Evolutionary conservation across 495 filamentous ascomycete genomes (phyloP).

Genomic region (Penicillium robsamsonii): DNA sequence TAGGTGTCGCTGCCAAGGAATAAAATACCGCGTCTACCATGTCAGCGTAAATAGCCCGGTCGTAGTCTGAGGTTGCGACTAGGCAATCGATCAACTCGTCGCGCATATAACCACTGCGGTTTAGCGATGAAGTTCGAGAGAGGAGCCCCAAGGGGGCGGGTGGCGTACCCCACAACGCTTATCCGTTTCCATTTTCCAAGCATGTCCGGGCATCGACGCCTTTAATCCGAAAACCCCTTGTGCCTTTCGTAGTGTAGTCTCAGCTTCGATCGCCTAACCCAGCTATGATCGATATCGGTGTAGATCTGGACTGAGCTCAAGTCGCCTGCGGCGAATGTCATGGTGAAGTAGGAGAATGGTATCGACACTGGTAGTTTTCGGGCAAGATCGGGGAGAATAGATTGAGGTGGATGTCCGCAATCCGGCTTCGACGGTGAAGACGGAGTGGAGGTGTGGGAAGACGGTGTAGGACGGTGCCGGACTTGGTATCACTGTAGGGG

Average conservation of each 20-base stretch:
- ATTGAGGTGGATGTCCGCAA: constrained; percentile 36
- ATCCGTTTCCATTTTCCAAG: constrained; percentile 29
- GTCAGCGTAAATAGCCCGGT: no score
- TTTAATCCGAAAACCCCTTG: constrained; percentile 30
- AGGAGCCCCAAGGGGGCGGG: constrained; percentile 23
- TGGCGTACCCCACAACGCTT: constrained; percentile 46
- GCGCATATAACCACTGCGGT: no score
- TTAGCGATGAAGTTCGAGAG: constrained; percentile 30
- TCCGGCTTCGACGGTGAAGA: constrained; percentile 38
- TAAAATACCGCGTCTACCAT: no score
- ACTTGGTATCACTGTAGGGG: constrained; percentile 19
- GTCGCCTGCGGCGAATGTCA: constrained; percentile 46
- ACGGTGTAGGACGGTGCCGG: constrained; percentile 17
- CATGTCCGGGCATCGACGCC: constrained; percentile 26
- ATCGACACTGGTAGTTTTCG: constrained; percentile 72
- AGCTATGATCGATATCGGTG: constrained; percentile 43
- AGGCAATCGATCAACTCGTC: no score
- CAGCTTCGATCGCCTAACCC: constrained; percentile 33
- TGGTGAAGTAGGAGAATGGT: constrained; percentile 73
- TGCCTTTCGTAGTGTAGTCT: constrained; percentile 25
- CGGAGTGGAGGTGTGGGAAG: constrained; percentile 23
- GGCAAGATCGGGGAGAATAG: constrained; percentile 80
- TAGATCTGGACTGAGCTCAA: constrained; percentile 39
- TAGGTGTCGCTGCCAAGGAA: constrained; percentile 25
- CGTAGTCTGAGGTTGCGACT: no score